Percentiles rank a stretch among this genome's conserved stretches.
Evolutionary conservation across 2,329 filamentous ascomycete genomes (phyloP).

Genomic region (Chaetomiaceae sp.): DNA sequence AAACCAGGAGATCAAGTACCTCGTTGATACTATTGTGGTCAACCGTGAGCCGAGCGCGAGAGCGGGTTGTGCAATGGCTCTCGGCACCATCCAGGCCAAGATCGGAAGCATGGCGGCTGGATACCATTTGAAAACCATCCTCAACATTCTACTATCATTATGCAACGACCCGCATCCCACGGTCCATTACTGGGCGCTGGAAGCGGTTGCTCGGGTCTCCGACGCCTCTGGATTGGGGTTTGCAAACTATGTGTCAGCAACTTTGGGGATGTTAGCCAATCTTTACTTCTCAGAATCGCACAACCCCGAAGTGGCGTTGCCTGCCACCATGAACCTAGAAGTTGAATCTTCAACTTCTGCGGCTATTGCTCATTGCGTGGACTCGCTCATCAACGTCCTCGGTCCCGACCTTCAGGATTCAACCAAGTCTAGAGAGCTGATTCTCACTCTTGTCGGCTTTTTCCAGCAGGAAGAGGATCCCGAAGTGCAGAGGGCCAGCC

Average conservation of each 20-base stretch:
- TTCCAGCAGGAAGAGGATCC: conserved; percentile 72
- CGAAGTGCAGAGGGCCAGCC: conserved; percentile 68
- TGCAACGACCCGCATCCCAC: conserved; percentile 92
- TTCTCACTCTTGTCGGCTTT: conserved; percentile 78
- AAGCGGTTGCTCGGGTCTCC: conserved; percentile 78
- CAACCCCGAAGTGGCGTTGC: conserved; percentile 73
- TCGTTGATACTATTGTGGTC: conserved; percentile 89
- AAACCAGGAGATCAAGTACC: conserved; percentile 75
- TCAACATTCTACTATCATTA: conserved; percentile 97
- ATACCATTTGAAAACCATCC: conserved; percentile 91
- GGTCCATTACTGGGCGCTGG: conserved; percentile 94
- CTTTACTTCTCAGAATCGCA: conserved; percentile 90
- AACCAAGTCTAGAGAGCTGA: conserved; percentile 84
- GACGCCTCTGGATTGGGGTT: conserved; percentile 92
- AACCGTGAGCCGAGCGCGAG: conserved; percentile 91
- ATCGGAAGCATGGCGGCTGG: conserved; percentile 97
- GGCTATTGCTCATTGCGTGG: conserved; percentile 80
- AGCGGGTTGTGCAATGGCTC: conserved; percentile 88
- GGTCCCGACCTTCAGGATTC: conserved; percentile 93
- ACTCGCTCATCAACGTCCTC: conserved; percentile 94
- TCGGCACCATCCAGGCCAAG: conserved; percentile 90
- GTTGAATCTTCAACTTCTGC: conserved; percentile 77
- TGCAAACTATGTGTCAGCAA: conserved; percentile 82
- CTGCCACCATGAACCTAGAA: conserved; percentile 86
- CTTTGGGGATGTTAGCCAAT: conserved; percentile 89